Evolutionary conservation across 345 rosid genomes (phyloP), one percentile per base, ranked within the genome.

Genomic region (Lagerstroemia speciosa): DNA sequence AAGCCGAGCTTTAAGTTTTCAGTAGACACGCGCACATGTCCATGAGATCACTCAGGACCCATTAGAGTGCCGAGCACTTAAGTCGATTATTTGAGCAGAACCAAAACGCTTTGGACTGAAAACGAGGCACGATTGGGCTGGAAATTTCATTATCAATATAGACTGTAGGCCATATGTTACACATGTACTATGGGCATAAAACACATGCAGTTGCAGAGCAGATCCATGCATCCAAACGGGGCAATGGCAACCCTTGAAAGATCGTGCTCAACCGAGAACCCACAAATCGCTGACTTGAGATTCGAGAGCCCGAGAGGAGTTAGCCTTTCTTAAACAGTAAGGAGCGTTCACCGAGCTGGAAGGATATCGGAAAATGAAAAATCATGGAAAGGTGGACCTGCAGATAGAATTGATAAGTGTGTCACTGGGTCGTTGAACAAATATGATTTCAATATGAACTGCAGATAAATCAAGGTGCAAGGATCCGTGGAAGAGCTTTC

Each of bases 331-430:
- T 26, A 12, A 63, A 34, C 30, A 57, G 30, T 15, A 10, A 27
- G 14, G 32, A 38, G 62, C 70, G 57, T 63, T 78, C 71, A 72
- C 82, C 79, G 76, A 69, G 78, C 67, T 27, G 87, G 89, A 67
- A 89, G 72, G 58, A 87, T 61, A 65, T 89, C 96, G 26, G 94
- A 78, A 67, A 93, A 79, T 15, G 87, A 79, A 79, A 85, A 93
- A 76, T 93, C 96, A 77, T 89, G 97, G 80, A 89, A 91, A 14
- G 98, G 94, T 32, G 96, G 96, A 78, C 96, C 97, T 93, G 89
- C 78, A 74, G 65, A 31, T 50, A 61, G 62, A 16, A 50, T 65
- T 9, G 58, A 52, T 24, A 24, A 67, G n/a, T 36, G 48, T 45
- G 32, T 53, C 0, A 61, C n/a, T 29, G 52, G 29, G 34, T 37